These are phyloP conservation scores for Cucumis hystrix DNA, from an alignment of 306 rosid species.

Conservation along the genomic window DNA sequence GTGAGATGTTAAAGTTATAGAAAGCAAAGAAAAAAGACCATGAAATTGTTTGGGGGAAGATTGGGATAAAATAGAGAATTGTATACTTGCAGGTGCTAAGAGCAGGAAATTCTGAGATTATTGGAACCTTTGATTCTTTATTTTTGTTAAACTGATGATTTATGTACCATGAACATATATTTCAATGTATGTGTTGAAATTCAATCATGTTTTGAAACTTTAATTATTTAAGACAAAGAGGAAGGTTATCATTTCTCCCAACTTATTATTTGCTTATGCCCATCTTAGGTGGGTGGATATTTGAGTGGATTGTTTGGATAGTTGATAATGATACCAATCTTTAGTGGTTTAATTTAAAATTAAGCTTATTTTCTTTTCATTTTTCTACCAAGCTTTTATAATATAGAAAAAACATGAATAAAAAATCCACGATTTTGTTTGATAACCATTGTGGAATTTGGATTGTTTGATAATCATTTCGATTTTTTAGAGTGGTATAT, in stretches of 20 bases:
- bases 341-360: no score
- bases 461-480: no score
- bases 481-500: no score
- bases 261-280: neutral
- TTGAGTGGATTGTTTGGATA: no score
- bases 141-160: slow-evolving; percentile 16
- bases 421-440: no score
- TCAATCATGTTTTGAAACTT: slow-evolving; percentile 15
- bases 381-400: no score
- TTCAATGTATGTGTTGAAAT: slow-evolving; percentile 17
- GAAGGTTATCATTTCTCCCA: neutral
- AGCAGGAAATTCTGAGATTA: slow-evolving; percentile 19
- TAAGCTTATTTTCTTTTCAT: no score
- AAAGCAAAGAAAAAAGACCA: neutral
- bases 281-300: neutral
- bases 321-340: no score
- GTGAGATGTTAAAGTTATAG: slow-evolving; percentile 4
- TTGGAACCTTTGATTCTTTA: slow-evolving; percentile 33
- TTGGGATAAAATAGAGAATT: neutral
- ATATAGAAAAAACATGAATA: no score
- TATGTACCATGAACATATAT: slow-evolving; percentile 22
- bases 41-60: neutral
- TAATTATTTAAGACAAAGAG: neutral
- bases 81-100: slow-evolving; percentile 15
- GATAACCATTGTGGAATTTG: no score